Base-by-base conservation (phyloP, 495 filamentous ascomycete genomes). In the Penicillium simplicissimum region DNA sequence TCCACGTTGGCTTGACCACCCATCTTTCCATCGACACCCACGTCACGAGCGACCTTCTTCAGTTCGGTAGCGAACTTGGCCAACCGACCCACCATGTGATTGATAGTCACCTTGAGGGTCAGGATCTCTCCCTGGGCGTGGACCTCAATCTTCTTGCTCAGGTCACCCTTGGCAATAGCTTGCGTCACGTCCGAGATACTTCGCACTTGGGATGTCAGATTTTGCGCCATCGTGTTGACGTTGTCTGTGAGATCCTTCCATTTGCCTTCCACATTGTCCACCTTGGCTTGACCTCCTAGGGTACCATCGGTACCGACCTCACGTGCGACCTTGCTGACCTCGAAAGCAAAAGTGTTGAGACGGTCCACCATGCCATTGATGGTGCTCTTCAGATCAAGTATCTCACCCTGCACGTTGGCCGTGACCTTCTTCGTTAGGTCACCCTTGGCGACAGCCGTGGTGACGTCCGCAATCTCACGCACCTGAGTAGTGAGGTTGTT, bases 291-390 rank as follows among this genome's bases (percentile, higher is more conserved):
- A 17, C 95, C 95, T 58, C 95, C 95, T 23, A 99, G 82, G 9
- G 90, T 97, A 67, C 95, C 95, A 64, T 99, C 95, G 6, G 95
- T 99, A 65, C 95, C 95, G 80, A 99, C 95, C 76, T 99, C 95
- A 63, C 95, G 88, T 55, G 95, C 95, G 64, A 99, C 95, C 74
- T 97, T 97, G 83, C 93, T 98, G 70, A 99, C 96, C 75, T 99
- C 96, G 60, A 95, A 95, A 21, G 95, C 95, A 65, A 99, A 99
- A 1, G 92, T 97, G 61, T 96, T 92, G 8, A 99, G 85, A 63
- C 92, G 87, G 74, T 99, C 96, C 69, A 99, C 95, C 95, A 99
- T 99, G 74, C 91, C 92, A 70, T 99, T 99, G 76, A 99, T 99
- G 1, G 95, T 99, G 67, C 90, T 90, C 80, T 99, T 99, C 43